A percentile compares a stretch with the other conserved stretches of the same genome.
Conservation (phyloP, 108 stramenopile species). For the Conticribra guillardii region DNA sequence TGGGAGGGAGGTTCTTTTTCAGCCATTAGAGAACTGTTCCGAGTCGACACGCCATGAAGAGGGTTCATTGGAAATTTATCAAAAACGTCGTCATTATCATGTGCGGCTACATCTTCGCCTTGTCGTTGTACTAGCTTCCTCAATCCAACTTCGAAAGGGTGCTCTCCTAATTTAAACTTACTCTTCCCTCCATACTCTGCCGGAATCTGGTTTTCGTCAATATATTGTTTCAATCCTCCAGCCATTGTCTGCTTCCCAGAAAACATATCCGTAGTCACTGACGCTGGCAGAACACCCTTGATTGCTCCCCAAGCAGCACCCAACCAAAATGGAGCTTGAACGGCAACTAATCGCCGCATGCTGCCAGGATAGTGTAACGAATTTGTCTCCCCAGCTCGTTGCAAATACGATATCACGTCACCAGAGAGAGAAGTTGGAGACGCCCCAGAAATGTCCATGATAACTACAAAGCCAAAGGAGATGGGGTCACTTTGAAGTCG, state of each 20-base stretch:
- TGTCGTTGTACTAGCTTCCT: slow-evolving; percentile 27
- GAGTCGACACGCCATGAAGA: background rate
- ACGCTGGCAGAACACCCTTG: slow-evolving; percentile 57
- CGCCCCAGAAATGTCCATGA: slow-evolving; percentile 65
- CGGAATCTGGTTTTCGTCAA: slow-evolving; percentile 70
- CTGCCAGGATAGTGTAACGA: slow-evolving; percentile 57
- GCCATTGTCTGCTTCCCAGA: slow-evolving; percentile 42
- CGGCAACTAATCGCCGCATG: slow-evolving; percentile 52
- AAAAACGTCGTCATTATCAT: slow-evolving; percentile 7
- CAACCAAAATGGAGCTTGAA: slow-evolving; percentile 65
- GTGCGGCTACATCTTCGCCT: slow-evolving; percentile 3
- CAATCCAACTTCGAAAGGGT: slow-evolving; percentile 58
- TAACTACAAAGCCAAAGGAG: slow-evolving; percentile 58
- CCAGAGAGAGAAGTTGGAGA: slow-evolving; percentile 49
- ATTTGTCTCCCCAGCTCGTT: slow-evolving; percentile 62
- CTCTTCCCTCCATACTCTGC: slow-evolving; percentile 61
- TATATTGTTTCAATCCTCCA: slow-evolving; percentile 52
- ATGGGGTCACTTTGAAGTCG: slow-evolving; percentile 31
- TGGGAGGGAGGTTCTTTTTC: background rate
- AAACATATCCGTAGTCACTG: slow-evolving; percentile 57
- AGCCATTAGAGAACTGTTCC: background rate
- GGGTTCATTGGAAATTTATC: no score
- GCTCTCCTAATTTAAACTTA: slow-evolving; percentile 57
- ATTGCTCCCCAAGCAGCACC: slow-evolving; percentile 51
- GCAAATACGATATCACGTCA: slow-evolving; percentile 64